Conservation (phyloP, 176 grass and related monocot species). For the Poa annua region DNA sequence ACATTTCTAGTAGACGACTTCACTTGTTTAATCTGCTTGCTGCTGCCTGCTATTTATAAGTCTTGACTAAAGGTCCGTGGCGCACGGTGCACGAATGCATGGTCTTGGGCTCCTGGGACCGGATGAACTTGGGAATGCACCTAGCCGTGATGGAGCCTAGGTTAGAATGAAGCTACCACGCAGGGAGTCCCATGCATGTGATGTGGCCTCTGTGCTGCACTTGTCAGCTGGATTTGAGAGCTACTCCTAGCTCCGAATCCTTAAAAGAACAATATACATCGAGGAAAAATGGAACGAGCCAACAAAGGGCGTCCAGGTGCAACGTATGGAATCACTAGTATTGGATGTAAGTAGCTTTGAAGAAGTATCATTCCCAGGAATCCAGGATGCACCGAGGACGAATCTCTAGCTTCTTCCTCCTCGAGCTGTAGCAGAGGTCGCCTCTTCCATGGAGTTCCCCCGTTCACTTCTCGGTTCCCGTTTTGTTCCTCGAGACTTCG, state of each 20-base stretch:
- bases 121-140: slow-evolving; percentile 47
- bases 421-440: background rate
- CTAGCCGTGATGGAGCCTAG: slow-evolving; percentile 57
- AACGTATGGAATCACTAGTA: background rate
- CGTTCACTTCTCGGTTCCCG: background rate
- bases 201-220: slow-evolving; percentile 6
- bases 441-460: background rate
- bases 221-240: background rate
- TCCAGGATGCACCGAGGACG: background rate
- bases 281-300: background rate
- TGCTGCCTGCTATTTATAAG: slow-evolving; percentile 67
- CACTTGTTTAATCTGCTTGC: slow-evolving; percentile 48
- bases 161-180: slow-evolving; percentile 37
- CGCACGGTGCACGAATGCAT: background rate
- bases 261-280: background rate
- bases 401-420: background rate
- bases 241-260: background rate
- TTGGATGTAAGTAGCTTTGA: background rate
- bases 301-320: slow-evolving; percentile 13
- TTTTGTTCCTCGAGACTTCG: background rate
- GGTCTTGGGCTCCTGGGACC: background rate
- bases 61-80: background rate
- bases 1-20: slow-evolving; percentile 26
- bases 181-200: slow-evolving; percentile 33
- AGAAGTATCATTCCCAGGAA: background rate